Evolutionary conservation across 768 basidiomycete species (phyloP), one percentile per base, ranked within the genome.

Genomic region (Leccinellum rugosiceps): DNA sequence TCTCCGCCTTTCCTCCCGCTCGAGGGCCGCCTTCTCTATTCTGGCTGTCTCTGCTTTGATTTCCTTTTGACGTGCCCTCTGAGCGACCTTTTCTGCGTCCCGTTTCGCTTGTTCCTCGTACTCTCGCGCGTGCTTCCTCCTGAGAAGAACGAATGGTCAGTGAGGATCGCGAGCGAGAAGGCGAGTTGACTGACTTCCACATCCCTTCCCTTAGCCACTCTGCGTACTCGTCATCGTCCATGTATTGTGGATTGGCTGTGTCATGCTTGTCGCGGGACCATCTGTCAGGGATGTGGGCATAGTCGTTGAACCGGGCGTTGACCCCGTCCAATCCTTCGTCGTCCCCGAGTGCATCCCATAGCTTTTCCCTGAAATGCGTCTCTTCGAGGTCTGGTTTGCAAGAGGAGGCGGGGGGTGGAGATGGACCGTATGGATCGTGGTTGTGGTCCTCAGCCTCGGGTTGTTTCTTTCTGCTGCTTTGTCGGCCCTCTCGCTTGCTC

Each of bases 201-300:
- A 97, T 95, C 48, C 91, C 92, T 25, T 80, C 73, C 60, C 94
- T 77, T 51, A 96, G 75, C 89, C 90, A 95, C 64, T 92, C 90
- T 2, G 88, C 83, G 63, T 96, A 96, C 58, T 92, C 87, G 62
- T 94, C 88, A 8, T 94, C 92, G 58, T 87, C 86, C 88, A 95
- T 88, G 49, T 68, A 61, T 48, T 65, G 68, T 28, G 78, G 76
- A 57, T 83, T 71, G 45, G 52, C 59, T 66, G 70, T 41, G 75
- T 82, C 63, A 72, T 78, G 68, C 71, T 74, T 63, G 68, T 83
- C 71, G 32, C 46, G 56, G 1, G 62, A 69, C 88, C 90, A 92
- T 41, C 90, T 80, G 62, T 81, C 77, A 5, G 92, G 92, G 3
- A 93, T 75, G 69, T 90, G 89, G 2, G 80, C 78, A 68, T 84